A percentile compares a stretch with the other conserved stretches of the same genome.
Conservation (phyloP, 2,329 filamentous ascomycete species). For the Leptosphaerulina australis region DNA sequence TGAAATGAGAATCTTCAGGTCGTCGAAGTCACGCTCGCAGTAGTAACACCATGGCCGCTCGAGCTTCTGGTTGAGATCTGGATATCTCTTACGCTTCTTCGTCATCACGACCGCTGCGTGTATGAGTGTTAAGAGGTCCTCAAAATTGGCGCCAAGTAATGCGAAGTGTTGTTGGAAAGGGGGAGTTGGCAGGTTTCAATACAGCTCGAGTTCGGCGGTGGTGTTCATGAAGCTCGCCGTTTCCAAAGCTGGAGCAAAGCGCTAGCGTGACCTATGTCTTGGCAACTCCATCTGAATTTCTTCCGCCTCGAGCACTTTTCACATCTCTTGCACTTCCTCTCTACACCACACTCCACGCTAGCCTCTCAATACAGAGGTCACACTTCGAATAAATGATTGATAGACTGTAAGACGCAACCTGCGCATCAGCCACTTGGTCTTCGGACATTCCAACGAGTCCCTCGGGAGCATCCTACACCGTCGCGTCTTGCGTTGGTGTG, state of each 20-base stretch:
- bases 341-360: not conserved
- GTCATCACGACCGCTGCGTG: slow-evolving; percentile 34
- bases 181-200: not conserved
- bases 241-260: slow-evolving; percentile 22
- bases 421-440: slow-evolving; percentile 56
- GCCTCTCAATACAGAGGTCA: slow-evolving; percentile 13
- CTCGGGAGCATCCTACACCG: slow-evolving; percentile 53
- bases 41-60: slow-evolving; percentile 96
- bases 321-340: not conserved
- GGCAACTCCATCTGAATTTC: slow-evolving; percentile 24
- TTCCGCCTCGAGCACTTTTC: not conserved
- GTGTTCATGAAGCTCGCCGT: slow-evolving; percentile 23
- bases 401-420: slow-evolving; percentile 30
- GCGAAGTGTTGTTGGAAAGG: not conserved
- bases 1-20: slow-evolving; percentile 92
- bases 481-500: slow-evolving; percentile 56
- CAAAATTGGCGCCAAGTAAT: not conserved
- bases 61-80: slow-evolving; percentile 86
- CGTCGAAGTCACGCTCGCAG: slow-evolving; percentile 98
- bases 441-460: slow-evolving; percentile 52
- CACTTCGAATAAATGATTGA: not conserved
- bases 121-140: not conserved
- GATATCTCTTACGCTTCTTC: slow-evolving; percentile 88
- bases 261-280: slow-evolving; percentile 26
- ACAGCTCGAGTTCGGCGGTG: slow-evolving; percentile 3